Evolutionary conservation across 805 yeast species (phyloP), one percentile per base, ranked within the genome.

Genomic region (Scheffersomyces stipitis): DNA sequence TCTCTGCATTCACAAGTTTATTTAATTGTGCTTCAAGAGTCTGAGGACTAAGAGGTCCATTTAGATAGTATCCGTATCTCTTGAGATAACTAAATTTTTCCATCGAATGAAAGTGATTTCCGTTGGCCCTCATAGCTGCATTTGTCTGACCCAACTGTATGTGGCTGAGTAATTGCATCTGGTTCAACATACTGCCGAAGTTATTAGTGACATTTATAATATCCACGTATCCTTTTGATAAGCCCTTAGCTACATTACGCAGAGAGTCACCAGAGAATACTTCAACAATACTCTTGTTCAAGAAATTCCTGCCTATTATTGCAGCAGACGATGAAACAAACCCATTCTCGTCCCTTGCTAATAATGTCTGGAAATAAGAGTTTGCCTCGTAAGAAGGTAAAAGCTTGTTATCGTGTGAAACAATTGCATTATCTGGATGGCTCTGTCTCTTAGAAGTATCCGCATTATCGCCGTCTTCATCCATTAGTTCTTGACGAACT

Each of bases 111-210:
- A 40, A 27, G n/a, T 46, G 39, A 4, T 33, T 34, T 7, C 31
- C 28, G 18, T 32, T 31, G 17, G 30, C 31, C 18, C 41, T 29
- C 15, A 36, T 15, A 18, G 37, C 27, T 15, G 13, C 16, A 23
- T 45, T 18, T 38, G 43, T 36, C 35, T 28, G 20, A 15, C 31
- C 40, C 16, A 29, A 49, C 49, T 49, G 71, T 22, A 49, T 45
- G 37, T 42, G 59, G 39, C 45, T 56, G 38, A 70, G 36, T 0
- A 71, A 37, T 41, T 71, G 77, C 34, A 66, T 53, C 46, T 69
- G 71, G 47, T 67, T 63, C 26, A 63, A 23, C 35, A 63, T 41
- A 13, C 54, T 47, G 40, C 55, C 62, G 44, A 55, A 48, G 15
- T 50, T 44, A 9, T 43, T 40, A 13, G 56, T 38, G 2, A 58